Evolutionary conservation across 805 yeast genomes (phyloP).

Genomic region (Wickerhamiella domercqiae): DNA sequence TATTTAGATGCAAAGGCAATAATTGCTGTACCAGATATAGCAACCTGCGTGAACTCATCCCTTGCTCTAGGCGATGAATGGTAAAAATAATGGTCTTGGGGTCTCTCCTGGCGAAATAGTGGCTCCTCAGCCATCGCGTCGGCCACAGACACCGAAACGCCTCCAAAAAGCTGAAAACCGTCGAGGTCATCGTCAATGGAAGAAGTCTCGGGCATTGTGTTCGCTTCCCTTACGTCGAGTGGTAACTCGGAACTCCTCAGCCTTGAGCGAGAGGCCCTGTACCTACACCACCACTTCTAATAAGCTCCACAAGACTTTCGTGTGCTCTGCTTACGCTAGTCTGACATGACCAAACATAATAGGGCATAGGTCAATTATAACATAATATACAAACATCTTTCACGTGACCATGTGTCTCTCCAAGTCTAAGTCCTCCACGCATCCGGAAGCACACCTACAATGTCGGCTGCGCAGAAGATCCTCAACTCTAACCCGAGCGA

Average conservation of each 20-base stretch:
- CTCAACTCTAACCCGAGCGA: constrained; percentile 91
- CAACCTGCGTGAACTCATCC: constrained; percentile 3
- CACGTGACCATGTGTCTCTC: no score
- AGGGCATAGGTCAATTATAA: no score
- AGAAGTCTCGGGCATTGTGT: no score
- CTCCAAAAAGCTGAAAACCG: constrained; percentile 14
- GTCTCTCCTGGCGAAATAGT: constrained; percentile 6
- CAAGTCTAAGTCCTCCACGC: neutral
- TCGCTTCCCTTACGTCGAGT: no score
- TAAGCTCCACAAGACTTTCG: no score
- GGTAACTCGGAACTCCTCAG: no score
- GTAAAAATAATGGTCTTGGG: constrained; percentile 10
- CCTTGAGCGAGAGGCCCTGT: no score
- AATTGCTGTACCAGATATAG: constrained; percentile 12
- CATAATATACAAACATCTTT: no score
- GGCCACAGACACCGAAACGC: constrained; percentile 3
- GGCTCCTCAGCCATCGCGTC: constrained; percentile 7
- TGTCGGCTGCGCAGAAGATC: constrained; percentile 97
- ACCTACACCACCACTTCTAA: no score
- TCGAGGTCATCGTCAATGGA: neutral
- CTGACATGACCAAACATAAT: no score
- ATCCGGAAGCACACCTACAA: constrained; percentile 20
- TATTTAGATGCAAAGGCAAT: constrained; percentile 5
- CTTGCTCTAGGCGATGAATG: constrained; percentile 2
- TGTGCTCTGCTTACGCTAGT: no score